Evolutionary conservation across 192 early-diverging fungal genomes (phyloP), one percentile per base, ranked within the genome.

Genomic region (Geranomyces variabilis): DNA sequence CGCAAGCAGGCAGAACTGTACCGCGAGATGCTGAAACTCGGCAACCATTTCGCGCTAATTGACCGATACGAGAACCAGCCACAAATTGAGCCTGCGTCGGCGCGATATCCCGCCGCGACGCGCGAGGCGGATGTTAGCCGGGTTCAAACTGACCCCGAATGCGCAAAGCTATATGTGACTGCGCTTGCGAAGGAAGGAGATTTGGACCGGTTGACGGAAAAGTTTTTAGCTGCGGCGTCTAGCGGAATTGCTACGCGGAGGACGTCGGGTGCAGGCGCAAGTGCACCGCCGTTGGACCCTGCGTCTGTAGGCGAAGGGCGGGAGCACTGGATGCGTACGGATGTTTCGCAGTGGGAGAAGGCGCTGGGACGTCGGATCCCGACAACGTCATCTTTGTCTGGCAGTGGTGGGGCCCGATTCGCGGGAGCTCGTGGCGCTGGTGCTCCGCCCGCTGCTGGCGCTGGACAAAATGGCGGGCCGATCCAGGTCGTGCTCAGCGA

Each of bases 401-500:
- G 7, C 7, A 17, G 51, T 15, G 17, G 17, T 24, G 51, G 51
- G 6, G 4, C 51, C 7, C 19, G 51, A 53, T 26, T 24, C 17
- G 2, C 51, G 7, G 51, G 51, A n/a, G 3, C 19, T 26, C 19
- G 24, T 15, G 51, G 51, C 4, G 51, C 51, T 15, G 51, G 51
- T 7, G 51, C 19, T 6, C 17, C 51, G 24, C 3, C 30, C 4
- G 17, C 4, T 17, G 6, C 13, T 24, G 24, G 9, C 13, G 24
- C 22, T 1, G 28, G 36, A 31, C 33, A 28, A n/a, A 45, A 45
- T 36, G 63, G 43, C 10, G 63, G 71, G 3, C 83, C 83, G 1
- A 85, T 85, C 63, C 79, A 79, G 34, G 85, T 86, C 33, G 73
- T 83, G 9, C 30, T 85, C 33, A 75, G 70, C 57, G 85, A 87